Base-by-base conservation (phyloP, 2,329 filamentous ascomycete species). In the Alternaria ventricosa region DNA sequence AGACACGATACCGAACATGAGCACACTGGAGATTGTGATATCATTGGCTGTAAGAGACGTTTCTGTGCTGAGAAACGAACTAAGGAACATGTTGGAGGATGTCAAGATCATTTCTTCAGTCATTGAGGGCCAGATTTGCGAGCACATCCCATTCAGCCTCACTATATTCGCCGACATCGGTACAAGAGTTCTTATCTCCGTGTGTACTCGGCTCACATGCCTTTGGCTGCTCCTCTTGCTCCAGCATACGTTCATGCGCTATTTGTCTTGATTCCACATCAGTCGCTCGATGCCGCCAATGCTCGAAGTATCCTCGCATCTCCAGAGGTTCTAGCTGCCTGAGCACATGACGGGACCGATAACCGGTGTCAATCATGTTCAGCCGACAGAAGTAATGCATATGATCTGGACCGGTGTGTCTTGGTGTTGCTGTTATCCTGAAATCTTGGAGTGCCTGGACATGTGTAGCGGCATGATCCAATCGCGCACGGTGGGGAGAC, bases 1-100 rank as follows among this genome's bases (percentile, higher is more conserved):
- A 73, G 61, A 36, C 75, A 77, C 56, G 45, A 57, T 4, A 49
- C 67, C 6, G 75, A 78, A 54, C 74, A 78, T 64, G 53, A 61
- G 22, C 75, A 78, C 59, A 67, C 60, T 41, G 57, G 45, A 13
- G 58, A 28, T 5, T 77, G 75, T 30, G 33, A 60, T 9, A 57
- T 66, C 2, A 41, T 41, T 8, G 53, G 43, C 3, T 78, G 75
- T 51, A 44, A 36, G 27, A 69, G 75, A 23, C 69, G 75, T 23
- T 78, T 78, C 36, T 78, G 75, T 50, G 64, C 55, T 10, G 63
- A 60, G 5, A 61, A 15, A 41, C 18, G 49, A 25, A 53, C 20
- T 18, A 59, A 53, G 46, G 30, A n/a, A 63, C 22, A n/a, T 47
- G 11, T 23, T 27, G 22, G 22, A 4, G 57, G 58, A 11, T 59